These are phyloP conservation scores for Saccharomyces eubayanus DNA, from an alignment of 805 yeast species.

Conservation along the genomic window DNA sequence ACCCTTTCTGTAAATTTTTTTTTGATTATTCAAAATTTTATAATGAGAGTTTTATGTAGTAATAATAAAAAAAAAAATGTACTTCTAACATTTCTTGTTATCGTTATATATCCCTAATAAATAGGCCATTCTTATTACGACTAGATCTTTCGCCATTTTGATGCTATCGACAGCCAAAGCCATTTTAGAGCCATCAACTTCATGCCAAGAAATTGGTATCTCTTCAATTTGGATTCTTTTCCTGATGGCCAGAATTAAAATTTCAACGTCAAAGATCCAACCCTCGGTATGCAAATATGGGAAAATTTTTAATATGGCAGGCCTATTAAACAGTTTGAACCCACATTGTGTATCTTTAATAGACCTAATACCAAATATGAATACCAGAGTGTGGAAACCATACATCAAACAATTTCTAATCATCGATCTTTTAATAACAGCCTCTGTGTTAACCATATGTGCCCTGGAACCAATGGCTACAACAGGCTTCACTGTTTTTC, in stretches of 20 bases:
- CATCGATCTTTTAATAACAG: slow-evolving; percentile 88
- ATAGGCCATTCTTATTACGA: slow-evolving; percentile 85
- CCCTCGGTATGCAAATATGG: slow-evolving; percentile 94
- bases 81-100: slow-evolving; percentile 5
- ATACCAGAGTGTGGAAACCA: slow-evolving; percentile 80
- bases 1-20: neutral
- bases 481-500: slow-evolving; percentile 34
- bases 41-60: neutral
- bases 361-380: slow-evolving; percentile 76
- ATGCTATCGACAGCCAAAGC: slow-evolving; percentile 86
- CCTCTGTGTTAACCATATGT: slow-evolving; percentile 92
- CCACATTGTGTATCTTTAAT: slow-evolving; percentile 97
- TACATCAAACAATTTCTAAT: slow-evolving; percentile 88
- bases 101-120: slow-evolving; percentile 68
- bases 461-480: slow-evolving; percentile 90
- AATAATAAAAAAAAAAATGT: neutral
- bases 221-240: slow-evolving; percentile 63
- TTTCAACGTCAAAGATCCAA: slow-evolving; percentile 97
- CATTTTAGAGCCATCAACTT: slow-evolving; percentile 90
- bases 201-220: slow-evolving; percentile 92
- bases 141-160: slow-evolving; percentile 88
- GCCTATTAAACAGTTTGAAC: slow-evolving; percentile 78
- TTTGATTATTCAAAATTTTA: neutral
- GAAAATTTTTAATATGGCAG: slow-evolving; percentile 57
- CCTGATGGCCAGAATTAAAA: slow-evolving; percentile 68